Evolutionary conservation across 495 filamentous ascomycete genomes (phyloP).

Genomic region (Chaetomium tenue): DNA sequence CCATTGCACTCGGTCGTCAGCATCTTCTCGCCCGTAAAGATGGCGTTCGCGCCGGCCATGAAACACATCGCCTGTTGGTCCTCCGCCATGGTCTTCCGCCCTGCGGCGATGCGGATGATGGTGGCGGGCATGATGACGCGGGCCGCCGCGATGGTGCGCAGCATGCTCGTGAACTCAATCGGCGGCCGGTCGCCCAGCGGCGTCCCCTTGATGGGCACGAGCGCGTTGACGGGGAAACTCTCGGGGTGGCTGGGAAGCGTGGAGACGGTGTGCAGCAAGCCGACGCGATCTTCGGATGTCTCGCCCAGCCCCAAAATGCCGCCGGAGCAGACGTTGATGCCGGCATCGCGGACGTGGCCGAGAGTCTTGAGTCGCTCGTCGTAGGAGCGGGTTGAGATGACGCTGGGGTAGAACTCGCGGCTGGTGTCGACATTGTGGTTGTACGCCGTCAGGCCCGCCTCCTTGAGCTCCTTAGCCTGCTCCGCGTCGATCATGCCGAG

Average conservation of each 20-base stretch:
- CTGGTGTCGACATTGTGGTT: constrained; percentile 89
- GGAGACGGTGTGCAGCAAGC: constrained; percentile 72
- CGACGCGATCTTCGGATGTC: constrained; percentile 68
- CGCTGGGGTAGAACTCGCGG: constrained; percentile 76
- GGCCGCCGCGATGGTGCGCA: constrained; percentile 77
- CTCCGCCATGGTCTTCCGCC: constrained; percentile 71
- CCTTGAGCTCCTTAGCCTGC: constrained; percentile 75
- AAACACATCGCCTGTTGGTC: constrained; percentile 84
- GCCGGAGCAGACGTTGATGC: constrained; percentile 81
- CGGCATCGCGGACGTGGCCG: constrained; percentile 71
- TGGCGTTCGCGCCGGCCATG: constrained; percentile 79
- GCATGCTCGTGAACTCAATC: constrained; percentile 65
- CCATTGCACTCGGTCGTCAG: constrained; percentile 83
- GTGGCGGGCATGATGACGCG: constrained; percentile 74
- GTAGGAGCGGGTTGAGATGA: constrained; percentile 79
- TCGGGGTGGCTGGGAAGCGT: constrained; percentile 76
- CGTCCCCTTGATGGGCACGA: constrained; percentile 83
- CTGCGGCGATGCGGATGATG: constrained; percentile 78
- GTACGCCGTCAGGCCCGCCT: constrained; percentile 82
- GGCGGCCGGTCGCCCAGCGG: constrained; percentile 69
- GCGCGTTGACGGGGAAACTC: constrained; percentile 79
- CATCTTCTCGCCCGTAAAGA: constrained; percentile 93
- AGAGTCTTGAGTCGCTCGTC: constrained; percentile 78
- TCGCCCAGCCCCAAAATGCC: constrained; percentile 81
- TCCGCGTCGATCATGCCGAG: constrained; percentile 79